These are phyloP conservation scores for Ophiocordyceps australis DNA, from an alignment of 2,329 filamentous ascomycete genomes.

Conservation along the genomic window DNA sequence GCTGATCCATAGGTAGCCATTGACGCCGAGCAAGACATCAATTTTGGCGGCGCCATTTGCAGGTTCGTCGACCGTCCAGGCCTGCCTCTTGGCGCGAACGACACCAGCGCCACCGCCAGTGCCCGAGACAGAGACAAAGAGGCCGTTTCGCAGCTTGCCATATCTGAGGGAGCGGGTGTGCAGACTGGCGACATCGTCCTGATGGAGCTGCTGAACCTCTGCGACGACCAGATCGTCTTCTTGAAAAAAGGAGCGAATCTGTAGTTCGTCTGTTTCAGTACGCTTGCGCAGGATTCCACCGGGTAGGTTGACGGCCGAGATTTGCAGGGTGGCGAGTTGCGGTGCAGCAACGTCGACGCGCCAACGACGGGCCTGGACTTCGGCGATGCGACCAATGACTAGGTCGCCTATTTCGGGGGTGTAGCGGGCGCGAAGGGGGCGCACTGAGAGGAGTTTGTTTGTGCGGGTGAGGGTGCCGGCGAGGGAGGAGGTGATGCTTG, in stretches of 20 bases:
- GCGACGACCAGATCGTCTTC: constrained; percentile 90
- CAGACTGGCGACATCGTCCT: constrained; percentile 69
- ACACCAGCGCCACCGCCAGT: constrained; percentile 77
- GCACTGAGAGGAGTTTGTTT: constrained; percentile 90
- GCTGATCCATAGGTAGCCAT: constrained; percentile 92
- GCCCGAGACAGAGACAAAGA: constrained; percentile 69
- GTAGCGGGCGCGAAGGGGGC: constrained; percentile 80
- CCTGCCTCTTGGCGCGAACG: constrained; percentile 66
- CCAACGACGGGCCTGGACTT: constrained; percentile 89
- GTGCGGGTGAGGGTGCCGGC: constrained; percentile 82
- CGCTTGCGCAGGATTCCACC: constrained; percentile 81
- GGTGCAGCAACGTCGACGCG: constrained; percentile 85
- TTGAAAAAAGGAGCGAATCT: constrained; percentile 92
- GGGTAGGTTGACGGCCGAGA: constrained; percentile 84
- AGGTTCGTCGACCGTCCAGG: constrained; percentile 62
- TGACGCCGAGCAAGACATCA: constrained; percentile 81
- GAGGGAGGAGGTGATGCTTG: constrained; percentile 71
- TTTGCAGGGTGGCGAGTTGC: constrained; percentile 66
- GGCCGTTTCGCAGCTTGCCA: constrained; percentile 84
- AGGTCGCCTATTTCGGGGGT: constrained; percentile 92
- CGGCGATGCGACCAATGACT: constrained; percentile 81
- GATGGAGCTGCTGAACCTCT: constrained; percentile 79
- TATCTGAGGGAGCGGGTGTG: constrained; percentile 88
- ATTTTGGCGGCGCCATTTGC: constrained; percentile 43
- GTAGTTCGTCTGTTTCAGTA: constrained; percentile 90